Percentiles rank a stretch among this genome's conserved stretches.
These are phyloP conservation scores for Eucalyptus regnans DNA, from an alignment of 345 rosid species.

Conservation along the genomic window DNA sequence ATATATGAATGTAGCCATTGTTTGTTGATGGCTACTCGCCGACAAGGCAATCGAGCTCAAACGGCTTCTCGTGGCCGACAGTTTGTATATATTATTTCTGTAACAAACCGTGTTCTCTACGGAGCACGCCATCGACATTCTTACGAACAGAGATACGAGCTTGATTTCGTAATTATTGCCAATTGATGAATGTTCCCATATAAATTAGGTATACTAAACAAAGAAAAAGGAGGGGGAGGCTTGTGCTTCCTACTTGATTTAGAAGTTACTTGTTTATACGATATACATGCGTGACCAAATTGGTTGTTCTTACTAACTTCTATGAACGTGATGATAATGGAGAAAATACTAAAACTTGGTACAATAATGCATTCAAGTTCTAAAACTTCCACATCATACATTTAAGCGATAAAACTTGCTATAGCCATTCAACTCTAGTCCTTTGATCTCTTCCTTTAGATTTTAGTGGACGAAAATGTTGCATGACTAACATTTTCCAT, in stretches of 20 bases:
- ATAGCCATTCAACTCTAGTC: not conserved
- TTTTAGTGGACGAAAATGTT: not conserved
- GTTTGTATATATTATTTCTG: not conserved
- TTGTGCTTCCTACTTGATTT: not conserved
- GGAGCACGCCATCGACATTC: not conserved
- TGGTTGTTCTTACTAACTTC: not conserved
- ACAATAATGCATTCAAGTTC: not conserved
- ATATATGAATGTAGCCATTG: not conserved
- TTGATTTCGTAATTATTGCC: not conserved
- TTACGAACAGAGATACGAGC: not conserved
- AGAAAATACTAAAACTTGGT: not conserved
- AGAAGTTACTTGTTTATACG: not conserved
- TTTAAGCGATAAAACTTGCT: accelerated
- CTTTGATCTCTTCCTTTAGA: not conserved
- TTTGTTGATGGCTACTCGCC: not conserved
- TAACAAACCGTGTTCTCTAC: not conserved
- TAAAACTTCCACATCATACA: not conserved
- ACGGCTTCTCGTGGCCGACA: not conserved
- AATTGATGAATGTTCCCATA: not conserved
- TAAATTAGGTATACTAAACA: not conserved
- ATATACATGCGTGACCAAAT: not conserved
- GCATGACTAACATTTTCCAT: not conserved
- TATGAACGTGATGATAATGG: not conserved
- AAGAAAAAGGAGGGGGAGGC: not conserved
- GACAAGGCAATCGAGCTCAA: not conserved